A percentile compares a stretch with the other conserved stretches of the same genome.
Conservation (phyloP, 176 grass and related monocot species). For the Triticum aestivum region DNA sequence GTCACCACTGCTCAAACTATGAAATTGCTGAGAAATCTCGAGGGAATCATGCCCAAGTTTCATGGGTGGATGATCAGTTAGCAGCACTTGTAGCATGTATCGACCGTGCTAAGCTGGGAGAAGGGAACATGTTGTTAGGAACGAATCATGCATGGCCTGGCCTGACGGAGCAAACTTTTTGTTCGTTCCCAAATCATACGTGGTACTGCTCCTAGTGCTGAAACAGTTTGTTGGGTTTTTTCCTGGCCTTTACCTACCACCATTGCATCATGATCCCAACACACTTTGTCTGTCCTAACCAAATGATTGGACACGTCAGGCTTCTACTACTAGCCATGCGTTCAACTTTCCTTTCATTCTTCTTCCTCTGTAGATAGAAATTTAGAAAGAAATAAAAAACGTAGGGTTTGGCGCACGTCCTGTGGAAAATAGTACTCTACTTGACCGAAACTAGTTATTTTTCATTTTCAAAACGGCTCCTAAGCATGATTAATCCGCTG, state of each 20-base stretch:
- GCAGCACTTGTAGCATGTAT: background rate
- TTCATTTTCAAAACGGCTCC: background rate
- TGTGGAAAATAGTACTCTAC: conserved; percentile 18
- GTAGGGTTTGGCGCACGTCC: background rate
- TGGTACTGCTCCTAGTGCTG: background rate
- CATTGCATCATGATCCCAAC: conserved; percentile 22
- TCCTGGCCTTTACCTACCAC: conserved; percentile 29
- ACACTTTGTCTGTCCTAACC: conserved; percentile 22
- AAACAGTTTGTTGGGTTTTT: background rate
- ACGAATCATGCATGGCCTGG: background rate
- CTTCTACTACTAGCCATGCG: conserved; percentile 1
- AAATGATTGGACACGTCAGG: conserved; percentile 31
- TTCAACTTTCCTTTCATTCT: background rate
- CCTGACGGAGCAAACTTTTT: background rate
- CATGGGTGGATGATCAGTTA: background rate
- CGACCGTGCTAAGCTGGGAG: background rate
- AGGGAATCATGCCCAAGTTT: background rate
- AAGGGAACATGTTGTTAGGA: background rate
- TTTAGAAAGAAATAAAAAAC: conserved; percentile 14
- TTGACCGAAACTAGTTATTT: background rate
- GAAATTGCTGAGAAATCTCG: background rate
- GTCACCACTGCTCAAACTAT: background rate
- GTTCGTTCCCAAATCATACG: background rate
- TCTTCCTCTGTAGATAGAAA: background rate
- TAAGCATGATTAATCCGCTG: background rate